Percentiles rank a stretch among this genome's conserved stretches.
Evolutionary conservation across 139 green algal species (phyloP).

Genomic region (Tetradesmus obliquus): DNA sequence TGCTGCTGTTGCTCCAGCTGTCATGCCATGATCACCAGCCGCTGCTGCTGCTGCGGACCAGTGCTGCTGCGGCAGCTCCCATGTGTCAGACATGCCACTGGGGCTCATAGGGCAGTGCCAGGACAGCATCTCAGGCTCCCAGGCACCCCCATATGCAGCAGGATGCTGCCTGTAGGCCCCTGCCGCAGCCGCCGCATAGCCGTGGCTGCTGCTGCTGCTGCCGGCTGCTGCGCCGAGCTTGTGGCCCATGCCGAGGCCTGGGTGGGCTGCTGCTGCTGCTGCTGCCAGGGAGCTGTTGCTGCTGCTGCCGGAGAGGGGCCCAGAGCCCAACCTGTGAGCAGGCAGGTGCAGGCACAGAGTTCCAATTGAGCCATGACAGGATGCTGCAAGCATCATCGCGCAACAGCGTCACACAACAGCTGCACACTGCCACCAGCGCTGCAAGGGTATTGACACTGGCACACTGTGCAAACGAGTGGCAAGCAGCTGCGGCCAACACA

Average conservation of each 20-base stretch:
- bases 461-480: too few species aligned
- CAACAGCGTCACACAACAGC: not conserved
- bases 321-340: not conserved
- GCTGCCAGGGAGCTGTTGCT: constrained; percentile 3
- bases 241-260: not conserved
- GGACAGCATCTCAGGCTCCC: constrained; percentile 31
- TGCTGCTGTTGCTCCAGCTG: constrained; percentile 12
- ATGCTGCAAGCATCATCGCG: not conserved
- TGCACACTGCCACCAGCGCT: too few species aligned
- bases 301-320: not conserved
- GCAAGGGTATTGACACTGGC: too few species aligned
- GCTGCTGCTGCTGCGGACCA: constrained; percentile 26
- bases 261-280: not conserved
- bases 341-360: too few species aligned
- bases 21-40: not conserved
- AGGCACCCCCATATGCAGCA: not conserved
- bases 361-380: not conserved
- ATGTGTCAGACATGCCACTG: constrained; percentile 25
- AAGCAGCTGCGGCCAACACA: too few species aligned
- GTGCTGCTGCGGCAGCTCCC: constrained; percentile 29
- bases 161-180: not conserved
- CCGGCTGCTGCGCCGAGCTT: not conserved
- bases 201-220: constrained; percentile 5
- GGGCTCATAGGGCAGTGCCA: constrained; percentile 46
- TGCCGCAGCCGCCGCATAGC: not conserved